phyloP scores from a whole-genome alignment of 768 basidiomycete genomes.

The Phlebiopsis flavidoalba region DNA sequence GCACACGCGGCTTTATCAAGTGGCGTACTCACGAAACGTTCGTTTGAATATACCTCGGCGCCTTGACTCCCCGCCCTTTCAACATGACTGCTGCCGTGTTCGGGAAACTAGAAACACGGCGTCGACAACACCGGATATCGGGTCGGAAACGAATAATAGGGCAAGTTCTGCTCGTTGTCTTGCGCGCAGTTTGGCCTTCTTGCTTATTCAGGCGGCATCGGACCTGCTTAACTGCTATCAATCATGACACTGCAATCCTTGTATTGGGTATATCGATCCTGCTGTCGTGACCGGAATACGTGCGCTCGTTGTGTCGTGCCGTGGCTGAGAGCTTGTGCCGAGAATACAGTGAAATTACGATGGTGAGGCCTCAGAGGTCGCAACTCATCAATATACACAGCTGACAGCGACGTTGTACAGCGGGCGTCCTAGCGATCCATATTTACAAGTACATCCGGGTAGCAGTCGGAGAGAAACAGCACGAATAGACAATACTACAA shows the following conservation, averaged over 20 bases:
- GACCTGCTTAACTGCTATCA: not conserved
- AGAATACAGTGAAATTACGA: too few relatives aligned
- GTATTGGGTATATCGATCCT: not conserved
- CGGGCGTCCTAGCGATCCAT: not conserved
- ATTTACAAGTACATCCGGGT: not conserved
- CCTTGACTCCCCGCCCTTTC: too few relatives aligned
- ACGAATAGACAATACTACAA: not conserved
- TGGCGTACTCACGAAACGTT: not conserved
- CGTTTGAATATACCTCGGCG: not conserved
- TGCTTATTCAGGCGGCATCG: not conserved
- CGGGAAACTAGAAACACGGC: not conserved
- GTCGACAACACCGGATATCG: too few relatives aligned
- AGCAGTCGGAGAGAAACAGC: not conserved
- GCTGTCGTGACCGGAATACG: not conserved
- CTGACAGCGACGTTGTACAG: not conserved
- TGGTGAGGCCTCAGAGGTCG: not conserved
- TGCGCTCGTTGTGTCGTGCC: too few relatives aligned
- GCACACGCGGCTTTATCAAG: not conserved
- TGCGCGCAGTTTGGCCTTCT: not conserved
- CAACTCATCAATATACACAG: not conserved
- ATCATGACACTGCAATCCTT: not conserved
- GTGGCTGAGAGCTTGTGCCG: too few relatives aligned
- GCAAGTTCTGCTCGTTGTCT: not conserved
- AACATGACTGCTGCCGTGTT: not conserved
- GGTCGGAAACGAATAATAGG: too few relatives aligned